Evolutionary conservation across 148 eudicot species (phyloP).

Genomic region (Amaranthus hypochondriacus): DNA sequence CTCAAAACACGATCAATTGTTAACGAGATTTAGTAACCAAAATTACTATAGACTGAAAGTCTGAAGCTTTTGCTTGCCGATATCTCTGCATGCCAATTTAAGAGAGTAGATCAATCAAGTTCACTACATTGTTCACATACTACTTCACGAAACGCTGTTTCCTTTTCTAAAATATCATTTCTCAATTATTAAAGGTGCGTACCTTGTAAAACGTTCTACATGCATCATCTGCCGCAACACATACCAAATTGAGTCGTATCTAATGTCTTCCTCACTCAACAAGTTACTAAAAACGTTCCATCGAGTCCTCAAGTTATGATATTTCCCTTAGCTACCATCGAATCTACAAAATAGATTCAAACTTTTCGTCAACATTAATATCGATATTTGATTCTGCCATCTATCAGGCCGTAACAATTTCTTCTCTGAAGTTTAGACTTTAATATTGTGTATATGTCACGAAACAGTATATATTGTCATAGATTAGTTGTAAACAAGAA

Average conservation of each 20-base stretch:
- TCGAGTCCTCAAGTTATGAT: slow-evolving; percentile 32
- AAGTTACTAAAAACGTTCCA: slow-evolving; percentile 32
- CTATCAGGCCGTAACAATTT: slow-evolving; percentile 2
- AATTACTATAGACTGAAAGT: background rate
- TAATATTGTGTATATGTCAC: background rate
- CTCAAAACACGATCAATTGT: no score
- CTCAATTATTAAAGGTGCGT: background rate
- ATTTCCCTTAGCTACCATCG: slow-evolving; percentile 31
- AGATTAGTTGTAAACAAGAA: background rate
- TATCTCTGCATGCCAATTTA: slow-evolving; percentile 16
- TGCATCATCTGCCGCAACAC: slow-evolving; percentile 29
- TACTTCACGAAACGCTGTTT: background rate
- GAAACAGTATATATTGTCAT: background rate
- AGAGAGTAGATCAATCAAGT: background rate
- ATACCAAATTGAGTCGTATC: slow-evolving; percentile 5
- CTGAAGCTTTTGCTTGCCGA: slow-evolving; percentile 33
- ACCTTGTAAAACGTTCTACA: slow-evolving; percentile 27
- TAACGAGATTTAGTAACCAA: no score
- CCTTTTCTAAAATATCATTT: background rate
- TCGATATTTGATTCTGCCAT: slow-evolving; percentile 19
- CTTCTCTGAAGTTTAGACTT: background rate
- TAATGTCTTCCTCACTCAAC: slow-evolving; percentile 30
- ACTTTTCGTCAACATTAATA: slow-evolving; percentile 20
- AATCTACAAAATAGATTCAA: slow-evolving; percentile 28
- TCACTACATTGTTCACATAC: background rate